Evolutionary conservation across 2,329 filamentous ascomycete genomes (phyloP), one percentile per base, ranked within the genome.

Genomic region (Corinectria fuckeliana): DNA sequence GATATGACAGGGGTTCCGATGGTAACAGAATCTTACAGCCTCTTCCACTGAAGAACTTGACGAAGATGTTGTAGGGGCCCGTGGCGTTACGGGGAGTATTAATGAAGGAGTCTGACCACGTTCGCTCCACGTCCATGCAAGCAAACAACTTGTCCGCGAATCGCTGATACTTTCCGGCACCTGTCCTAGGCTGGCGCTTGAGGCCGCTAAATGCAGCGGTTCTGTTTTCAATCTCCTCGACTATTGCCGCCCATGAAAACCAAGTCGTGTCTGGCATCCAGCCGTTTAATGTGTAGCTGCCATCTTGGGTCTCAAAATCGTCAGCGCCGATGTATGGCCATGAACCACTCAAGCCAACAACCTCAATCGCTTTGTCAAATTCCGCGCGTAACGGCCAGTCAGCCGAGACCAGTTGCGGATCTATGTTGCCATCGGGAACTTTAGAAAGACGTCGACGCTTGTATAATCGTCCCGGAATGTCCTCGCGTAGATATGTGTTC

Each of bases 91-190:
- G 57, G 3, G 53, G 57, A 8, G 67, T 64, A 8, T 61, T 63
- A 13, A 67, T 56, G 42, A 75, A 75, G 3, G 59, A 65, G 11
- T 69, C 58, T 1, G 58, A 55, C 67, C 71, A 71, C 21, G 79
- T 79, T 50, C 78, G 69, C 64, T 87, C 84, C 76, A 83, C 81
- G 16, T 73, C 73, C 28, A 76, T 72, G 49, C 80, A 82, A 8
- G 75, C 75, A 26, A 77, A 74, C 36, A 82, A 14, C n/a, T 60
- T 68, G 36, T 63, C 57, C 21, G 63, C 32, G 26, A 76, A 74
- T 5, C 53, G 58, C 18, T 63, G 53, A 44, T 71, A 54, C 8
- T 54, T 54, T 26, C 50, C 58, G n/a, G 58, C 39, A 8, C 44
- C 41, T 5, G 50, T 42, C 25, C 57, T 49, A 1, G 39, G 39